These are phyloP conservation scores for Gentiana straminea DNA, from an alignment of 257 asterid species.

Conservation along the genomic window DNA sequence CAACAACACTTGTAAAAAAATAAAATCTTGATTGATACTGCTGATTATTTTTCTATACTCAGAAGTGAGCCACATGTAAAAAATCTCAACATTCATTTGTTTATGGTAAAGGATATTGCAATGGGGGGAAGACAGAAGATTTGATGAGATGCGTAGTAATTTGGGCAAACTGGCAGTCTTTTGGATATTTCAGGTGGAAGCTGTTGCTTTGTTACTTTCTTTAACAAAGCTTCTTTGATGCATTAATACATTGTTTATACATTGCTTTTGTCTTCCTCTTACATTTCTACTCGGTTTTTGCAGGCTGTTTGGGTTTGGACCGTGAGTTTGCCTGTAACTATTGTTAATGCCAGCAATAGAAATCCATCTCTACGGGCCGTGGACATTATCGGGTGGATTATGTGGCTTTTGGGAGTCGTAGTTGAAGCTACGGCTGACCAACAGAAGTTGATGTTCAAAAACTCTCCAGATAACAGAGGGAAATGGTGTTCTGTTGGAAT, in stretches of 20 bases:
- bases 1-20: no score
- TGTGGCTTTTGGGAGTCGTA: conserved; percentile 57
- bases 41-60: no score
- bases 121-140: conserved; percentile 98
- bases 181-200: conserved; percentile 75
- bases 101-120: conserved; percentile 45
- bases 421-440: conserved; percentile 86
- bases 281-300: background rate
- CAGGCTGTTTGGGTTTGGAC: conserved; percentile 99
- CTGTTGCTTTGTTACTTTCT: conserved; percentile 1
- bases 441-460: conserved; percentile 68
- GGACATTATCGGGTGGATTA: conserved; percentile 81
- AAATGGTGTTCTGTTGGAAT: conserved; percentile 78
- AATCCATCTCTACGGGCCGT: conserved; percentile 53
- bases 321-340: conserved; percentile 87
- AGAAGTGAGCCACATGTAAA: no score
- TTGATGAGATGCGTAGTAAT: conserved; percentile 75
- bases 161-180: conserved; percentile 68
- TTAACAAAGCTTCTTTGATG: background rate
- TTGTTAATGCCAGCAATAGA: conserved; percentile 67
- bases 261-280: background rate
- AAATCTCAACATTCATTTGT: conserved; percentile 2
- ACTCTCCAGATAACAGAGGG: conserved; percentile 61
- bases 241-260: no score
- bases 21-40: no score